Conservation (phyloP, 2,329 filamentous ascomycete species). For the Lachnum nothofagi region DNA sequence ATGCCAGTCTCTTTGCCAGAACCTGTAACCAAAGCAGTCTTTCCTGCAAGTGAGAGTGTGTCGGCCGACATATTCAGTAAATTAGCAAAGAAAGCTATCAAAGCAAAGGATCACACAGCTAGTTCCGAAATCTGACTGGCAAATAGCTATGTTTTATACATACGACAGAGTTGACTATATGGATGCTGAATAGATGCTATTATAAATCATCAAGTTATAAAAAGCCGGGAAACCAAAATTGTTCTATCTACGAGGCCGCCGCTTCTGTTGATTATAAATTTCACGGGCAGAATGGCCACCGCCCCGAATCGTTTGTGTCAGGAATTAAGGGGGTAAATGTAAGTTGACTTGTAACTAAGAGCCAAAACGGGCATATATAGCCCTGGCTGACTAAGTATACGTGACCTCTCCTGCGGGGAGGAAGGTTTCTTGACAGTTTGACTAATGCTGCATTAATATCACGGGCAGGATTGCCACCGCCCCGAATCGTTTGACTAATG, state of each 20-base stretch:
- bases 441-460: no score
- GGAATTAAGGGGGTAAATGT: no score
- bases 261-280: neutral
- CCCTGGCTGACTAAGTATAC: no score
- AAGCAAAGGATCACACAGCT: neutral
- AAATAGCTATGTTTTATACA: neutral
- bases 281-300: neutral
- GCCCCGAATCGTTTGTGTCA: no score
- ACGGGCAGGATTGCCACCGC: neutral
- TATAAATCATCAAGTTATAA: neutral
- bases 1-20: slow-evolving; percentile 55
- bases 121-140: neutral
- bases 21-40: slow-evolving; percentile 43
- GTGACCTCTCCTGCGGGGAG: no score
- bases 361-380: no score
- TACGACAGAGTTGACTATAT: neutral
- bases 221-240: neutral
- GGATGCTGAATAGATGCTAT: no score
- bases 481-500: neutral
- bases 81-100: neutral
- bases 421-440: no score
- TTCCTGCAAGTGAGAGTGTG: slow-evolving; percentile 37
- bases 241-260: neutral
- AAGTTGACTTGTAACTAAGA: no score
- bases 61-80: slow-evolving; percentile 19